Conservation (phyloP, 2,329 filamentous ascomycete species). For the Colletotrichum shisoi region DNA sequence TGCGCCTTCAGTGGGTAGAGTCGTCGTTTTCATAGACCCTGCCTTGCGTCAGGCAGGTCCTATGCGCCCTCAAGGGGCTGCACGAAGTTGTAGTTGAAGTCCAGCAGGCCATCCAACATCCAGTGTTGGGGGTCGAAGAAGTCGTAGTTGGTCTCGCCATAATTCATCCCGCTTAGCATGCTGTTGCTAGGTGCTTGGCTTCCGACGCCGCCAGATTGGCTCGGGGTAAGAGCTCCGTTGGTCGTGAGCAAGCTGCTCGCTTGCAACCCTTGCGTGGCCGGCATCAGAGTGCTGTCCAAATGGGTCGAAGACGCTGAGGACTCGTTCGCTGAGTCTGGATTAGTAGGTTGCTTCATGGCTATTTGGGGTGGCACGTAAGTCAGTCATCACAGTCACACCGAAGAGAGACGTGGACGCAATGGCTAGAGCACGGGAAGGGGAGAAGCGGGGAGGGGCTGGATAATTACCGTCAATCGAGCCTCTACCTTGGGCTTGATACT, state of each 20-base stretch:
- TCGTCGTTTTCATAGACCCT: not conserved
- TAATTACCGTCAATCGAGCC: constrained; percentile 74
- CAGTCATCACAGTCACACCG: constrained; percentile 42
- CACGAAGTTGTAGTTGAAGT: constrained; percentile 75
- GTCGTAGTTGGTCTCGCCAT: constrained; percentile 77
- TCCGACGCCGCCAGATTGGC: constrained; percentile 51
- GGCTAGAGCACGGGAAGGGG: constrained; percentile 30
- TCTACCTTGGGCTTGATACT: constrained; percentile 75
- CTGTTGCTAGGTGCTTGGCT: constrained; percentile 48
- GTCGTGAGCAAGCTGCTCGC: constrained; percentile 58
- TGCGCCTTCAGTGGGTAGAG: not conserved
- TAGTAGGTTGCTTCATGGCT: constrained; percentile 85
- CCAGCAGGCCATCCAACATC: constrained; percentile 86
- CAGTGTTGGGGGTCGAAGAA: constrained; percentile 93
- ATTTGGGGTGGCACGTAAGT: constrained; percentile 45
- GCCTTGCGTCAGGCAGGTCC: constrained; percentile 3
- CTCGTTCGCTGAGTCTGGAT: constrained; percentile 79
- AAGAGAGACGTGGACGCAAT: constrained; percentile 41
- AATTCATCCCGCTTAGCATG: constrained; percentile 62
- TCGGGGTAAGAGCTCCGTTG: constrained; percentile 63
- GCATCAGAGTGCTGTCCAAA: constrained; percentile 67
- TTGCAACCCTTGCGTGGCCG: constrained; percentile 57
- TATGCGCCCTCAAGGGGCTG: constrained; percentile 63
- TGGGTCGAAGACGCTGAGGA: constrained; percentile 74
- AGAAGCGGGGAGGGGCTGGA: constrained; percentile 29